Base-by-base conservation (phyloP, 140 eudicot genomes). In the Bidens hawaiensis region DNA sequence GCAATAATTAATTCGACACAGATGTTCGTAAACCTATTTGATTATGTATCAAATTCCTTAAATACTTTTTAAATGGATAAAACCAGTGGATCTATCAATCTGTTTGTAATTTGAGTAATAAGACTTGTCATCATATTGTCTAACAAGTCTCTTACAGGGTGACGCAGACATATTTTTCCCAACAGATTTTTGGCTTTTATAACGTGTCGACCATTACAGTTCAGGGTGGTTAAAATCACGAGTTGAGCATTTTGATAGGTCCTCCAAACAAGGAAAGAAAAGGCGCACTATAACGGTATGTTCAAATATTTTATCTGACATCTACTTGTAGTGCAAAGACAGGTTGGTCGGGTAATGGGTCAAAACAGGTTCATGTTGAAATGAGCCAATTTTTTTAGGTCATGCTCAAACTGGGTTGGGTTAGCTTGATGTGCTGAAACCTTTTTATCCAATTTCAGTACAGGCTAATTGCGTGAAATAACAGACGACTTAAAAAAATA, bases 121-220 rank as follows among this genome's bases (percentile, higher is more conserved):
- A n/a, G 4, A 21, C n/a, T n/a, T n/a, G 4, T 23, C 27, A 52
- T 67, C 30, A 38, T 56, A n/a, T n/a, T n/a, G n/a, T n/a, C n/a
- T n/a, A n/a, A n/a, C n/a, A n/a, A n/a, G n/a, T n/a, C n/a, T 43
- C 47, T 49, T 64, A 77, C 84, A 87, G 98, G 98, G 98, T 59
- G 96, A 91, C 67, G 89, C 98, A 38, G 98, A 91, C 78, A 84
- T 91, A 68, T 91, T 91, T 79, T 91, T 87, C 69, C 98, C 98
- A 5, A 91, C 96, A n/a, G 96, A 91, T 64, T 91, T 91, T 75
- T 85, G 85, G 87, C 93, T 87, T 65, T 67, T 91, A 73, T 96
- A 87, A 66, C 81, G 87, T 30, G 80, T 91, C 19, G 98, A 91
- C 60, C 98, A 91, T 66, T 85, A 91, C 62, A 80, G 95, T 60